These are phyloP conservation scores for Pseudodiploospora longispora DNA, from an alignment of 2,329 filamentous ascomycete species.

Conservation along the genomic window DNA sequence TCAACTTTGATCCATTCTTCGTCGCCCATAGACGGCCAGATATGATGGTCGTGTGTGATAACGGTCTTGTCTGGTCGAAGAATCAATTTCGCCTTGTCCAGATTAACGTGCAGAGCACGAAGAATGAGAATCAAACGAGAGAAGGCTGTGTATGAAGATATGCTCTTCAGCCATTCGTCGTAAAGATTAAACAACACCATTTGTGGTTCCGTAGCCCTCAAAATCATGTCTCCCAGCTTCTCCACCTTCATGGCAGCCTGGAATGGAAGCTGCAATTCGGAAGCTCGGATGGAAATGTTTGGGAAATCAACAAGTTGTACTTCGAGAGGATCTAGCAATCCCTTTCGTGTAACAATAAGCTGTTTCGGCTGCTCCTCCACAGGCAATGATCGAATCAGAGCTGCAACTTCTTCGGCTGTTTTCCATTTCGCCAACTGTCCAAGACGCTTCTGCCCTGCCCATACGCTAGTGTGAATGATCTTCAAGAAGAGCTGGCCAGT, in stretches of 20 bases:
- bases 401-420: constrained; percentile 98
- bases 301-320: constrained; percentile 97
- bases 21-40: constrained; percentile 90
- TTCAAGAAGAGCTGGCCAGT: constrained; percentile 97
- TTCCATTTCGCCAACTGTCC: constrained; percentile 99
- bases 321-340: constrained; percentile 91
- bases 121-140: constrained; percentile 90
- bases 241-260: constrained; percentile 99
- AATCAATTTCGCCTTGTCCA: constrained; percentile 95
- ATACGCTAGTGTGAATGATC: constrained; percentile 98
- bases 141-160: constrained; percentile 97
- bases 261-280: constrained; percentile 94
- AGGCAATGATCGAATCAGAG: constrained; percentile 86
- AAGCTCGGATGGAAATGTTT: constrained; percentile 96
- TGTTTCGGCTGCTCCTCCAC: constrained; percentile 99
- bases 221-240: constrained; percentile 97
- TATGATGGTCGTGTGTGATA: constrained; percentile 97
- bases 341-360: constrained; percentile 95
- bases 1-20: constrained; percentile 99
- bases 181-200: constrained; percentile 99
- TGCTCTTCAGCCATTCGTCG: constrained; percentile 97
- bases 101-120: constrained; percentile 92
- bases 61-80: constrained; percentile 95
- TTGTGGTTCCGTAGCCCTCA: constrained; percentile 95
- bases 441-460: constrained; percentile 98